Evolutionary conservation across 2,329 filamentous ascomycete genomes (phyloP).

Genomic region (Emericellopsis atlantica): DNA sequence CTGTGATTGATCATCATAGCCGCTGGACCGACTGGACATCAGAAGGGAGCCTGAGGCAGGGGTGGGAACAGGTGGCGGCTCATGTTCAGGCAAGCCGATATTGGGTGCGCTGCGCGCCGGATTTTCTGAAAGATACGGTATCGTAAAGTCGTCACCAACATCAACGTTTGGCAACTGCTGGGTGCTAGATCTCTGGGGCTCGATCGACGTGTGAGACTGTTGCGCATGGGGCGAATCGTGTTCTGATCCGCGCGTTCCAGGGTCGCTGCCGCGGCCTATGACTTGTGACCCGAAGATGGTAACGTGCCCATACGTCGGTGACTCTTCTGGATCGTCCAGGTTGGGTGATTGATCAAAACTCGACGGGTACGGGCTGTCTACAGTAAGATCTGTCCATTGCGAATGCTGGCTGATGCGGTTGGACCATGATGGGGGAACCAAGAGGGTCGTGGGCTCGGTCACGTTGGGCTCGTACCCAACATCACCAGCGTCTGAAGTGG

Average conservation of each 20-base stretch:
- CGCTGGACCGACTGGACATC: conserved; percentile 27
- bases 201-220: conserved; percentile 7
- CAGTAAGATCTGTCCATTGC: conserved; percentile 47
- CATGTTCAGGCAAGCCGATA: conserved; percentile 32
- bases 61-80: conserved; percentile 35
- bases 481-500: conserved; percentile 21
- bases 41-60: conserved; percentile 20
- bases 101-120: conserved; percentile 11
- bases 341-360: conserved; percentile 14
- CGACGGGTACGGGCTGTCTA: conserved; percentile 36
- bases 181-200: conserved; percentile 13
- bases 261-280: conserved; percentile 12
- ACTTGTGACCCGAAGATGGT: conserved; percentile 17
- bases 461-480: conserved; percentile 14
- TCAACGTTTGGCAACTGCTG: conserved; percentile 38
- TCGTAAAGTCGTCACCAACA: conserved; percentile 34
- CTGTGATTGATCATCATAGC: conserved; percentile 23
- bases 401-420: conserved; percentile 41
- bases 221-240: background rate
- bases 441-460: conserved; percentile 30
- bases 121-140: conserved; percentile 25
- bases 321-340: conserved; percentile 12
- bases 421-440: conserved; percentile 30
- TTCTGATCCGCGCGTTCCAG: conserved; percentile 7
- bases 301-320: conserved; percentile 15